Conservation (phyloP, 306 rosid genomes). For the Sesbania bispinosa region DNA sequence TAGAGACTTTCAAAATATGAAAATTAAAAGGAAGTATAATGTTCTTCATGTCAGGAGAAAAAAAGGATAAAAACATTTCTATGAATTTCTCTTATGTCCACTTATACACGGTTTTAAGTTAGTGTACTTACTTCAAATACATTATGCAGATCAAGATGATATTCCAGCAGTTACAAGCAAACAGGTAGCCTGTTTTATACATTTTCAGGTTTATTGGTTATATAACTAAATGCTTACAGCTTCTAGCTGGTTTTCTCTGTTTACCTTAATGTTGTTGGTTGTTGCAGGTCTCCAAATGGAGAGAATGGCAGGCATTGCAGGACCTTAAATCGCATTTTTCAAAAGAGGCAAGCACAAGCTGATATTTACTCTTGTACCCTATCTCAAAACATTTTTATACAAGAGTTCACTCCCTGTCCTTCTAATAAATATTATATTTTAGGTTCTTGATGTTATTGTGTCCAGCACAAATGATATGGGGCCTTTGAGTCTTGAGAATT, state of each 20-base stretch:
- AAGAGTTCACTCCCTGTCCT: constrained; percentile 16
- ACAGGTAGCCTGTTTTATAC: constrained; percentile 41
- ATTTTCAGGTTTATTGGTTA: constrained; percentile 12
- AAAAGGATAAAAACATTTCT: not conserved
- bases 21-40: not conserved
- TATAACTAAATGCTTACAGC: not conserved
- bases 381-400: constrained; percentile 16
- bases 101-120: constrained; percentile 1
- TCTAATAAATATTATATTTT: constrained; percentile 29
- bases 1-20: not conserved
- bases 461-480: constrained; percentile 78
- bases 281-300: constrained; percentile 66
- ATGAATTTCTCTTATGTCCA: not conserved
- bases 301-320: constrained; percentile 57
- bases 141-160: constrained; percentile 59
- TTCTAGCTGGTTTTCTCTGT: constrained; percentile 11
- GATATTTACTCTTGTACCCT: not conserved
- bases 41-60: not conserved
- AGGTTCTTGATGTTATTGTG: constrained; percentile 78
- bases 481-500: constrained; percentile 76
- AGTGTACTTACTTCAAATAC: constrained; percentile 18
- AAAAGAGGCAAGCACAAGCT: constrained; percentile 65
- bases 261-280: constrained; percentile 4
- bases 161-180: constrained; percentile 29
- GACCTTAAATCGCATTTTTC: constrained; percentile 66